These are phyloP conservation scores for Hippophae tibetana DNA, from an alignment of 306 rosid genomes.

Conservation along the genomic window DNA sequence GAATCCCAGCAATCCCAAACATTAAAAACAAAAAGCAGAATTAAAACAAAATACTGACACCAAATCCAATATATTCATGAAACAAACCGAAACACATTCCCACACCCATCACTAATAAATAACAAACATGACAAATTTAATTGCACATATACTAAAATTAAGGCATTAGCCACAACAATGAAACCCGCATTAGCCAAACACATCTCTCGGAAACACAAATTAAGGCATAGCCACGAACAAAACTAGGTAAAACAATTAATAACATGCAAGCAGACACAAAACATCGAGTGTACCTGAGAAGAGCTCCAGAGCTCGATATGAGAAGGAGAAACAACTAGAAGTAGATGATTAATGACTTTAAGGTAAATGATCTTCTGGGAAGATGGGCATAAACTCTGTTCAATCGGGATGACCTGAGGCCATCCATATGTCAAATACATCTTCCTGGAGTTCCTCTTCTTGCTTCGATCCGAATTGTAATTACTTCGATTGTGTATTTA, in stretches of 20 bases:
- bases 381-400: conserved; percentile 57
- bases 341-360: conserved; percentile 57
- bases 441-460: conserved; percentile 22
- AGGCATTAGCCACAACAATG: background rate
- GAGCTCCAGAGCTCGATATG: conserved; percentile 92
- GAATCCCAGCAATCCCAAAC: conserved; percentile 19
- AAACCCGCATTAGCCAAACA: conserved; percentile 19
- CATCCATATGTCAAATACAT: conserved; percentile 99
- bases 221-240: background rate
- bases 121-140: background rate
- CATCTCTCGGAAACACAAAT: conserved; percentile 10
- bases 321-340: conserved; percentile 69
- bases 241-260: background rate
- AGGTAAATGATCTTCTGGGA: conserved; percentile 63
- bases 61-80: conserved; percentile 9
- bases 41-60: conserved; percentile 20
- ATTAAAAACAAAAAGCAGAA: conserved; percentile 25
- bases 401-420: conserved; percentile 96
- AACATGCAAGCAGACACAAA: background rate
- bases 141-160: too few relatives aligned
- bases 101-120: conserved; percentile 1
- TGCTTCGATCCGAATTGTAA: conserved; percentile 4
- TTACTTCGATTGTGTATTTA: conserved; percentile 10
- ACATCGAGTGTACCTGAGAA: conserved; percentile 51
- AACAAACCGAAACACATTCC: background rate